Evolutionary conservation across 139 green algal species (phyloP).

Genomic region (Trebouxia sp.): DNA sequence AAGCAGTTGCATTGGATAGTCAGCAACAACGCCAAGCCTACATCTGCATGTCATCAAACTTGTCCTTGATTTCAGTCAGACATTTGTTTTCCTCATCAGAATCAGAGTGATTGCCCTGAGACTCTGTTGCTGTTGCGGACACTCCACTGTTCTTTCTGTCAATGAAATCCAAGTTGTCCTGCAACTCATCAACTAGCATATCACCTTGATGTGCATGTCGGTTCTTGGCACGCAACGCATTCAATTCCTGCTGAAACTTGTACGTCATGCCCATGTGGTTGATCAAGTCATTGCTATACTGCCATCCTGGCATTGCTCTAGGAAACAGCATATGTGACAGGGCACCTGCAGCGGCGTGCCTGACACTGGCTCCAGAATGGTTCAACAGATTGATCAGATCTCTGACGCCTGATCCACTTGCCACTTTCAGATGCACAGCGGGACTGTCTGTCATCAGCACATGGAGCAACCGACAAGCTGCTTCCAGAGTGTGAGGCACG

Average conservation of each 20-base stretch:
- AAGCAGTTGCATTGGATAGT: too few species aligned
- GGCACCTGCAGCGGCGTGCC: slow-evolving; percentile 10
- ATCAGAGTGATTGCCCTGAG: neutral
- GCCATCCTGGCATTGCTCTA: neutral
- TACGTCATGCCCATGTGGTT: neutral
- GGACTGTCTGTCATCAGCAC: slow-evolving; percentile 11
- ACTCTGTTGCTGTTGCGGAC: neutral
- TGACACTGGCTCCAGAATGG: neutral
- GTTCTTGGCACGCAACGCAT: neutral
- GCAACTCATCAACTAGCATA: slow-evolving; percentile 9
- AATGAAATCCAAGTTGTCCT: neutral
- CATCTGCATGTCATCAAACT: slow-evolving; percentile 4
- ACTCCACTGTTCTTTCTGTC: neutral
- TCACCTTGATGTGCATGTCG: slow-evolving; percentile 3
- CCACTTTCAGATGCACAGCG: neutral
- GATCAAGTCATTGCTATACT: slow-evolving; percentile 1
- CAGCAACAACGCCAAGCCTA: neutral
- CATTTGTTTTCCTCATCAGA: slow-evolving; percentile 11
- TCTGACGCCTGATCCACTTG: neutral
- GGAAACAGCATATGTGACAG: neutral
- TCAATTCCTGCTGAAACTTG: neutral
- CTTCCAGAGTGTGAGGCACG: neutral
- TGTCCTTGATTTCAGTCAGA: neutral
- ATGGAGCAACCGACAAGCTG: slow-evolving; percentile 4
- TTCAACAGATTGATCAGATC: neutral